These are phyloP conservation scores for Rosa multiflora DNA, from an alignment of 306 rosid genomes.

Conservation along the genomic window DNA sequence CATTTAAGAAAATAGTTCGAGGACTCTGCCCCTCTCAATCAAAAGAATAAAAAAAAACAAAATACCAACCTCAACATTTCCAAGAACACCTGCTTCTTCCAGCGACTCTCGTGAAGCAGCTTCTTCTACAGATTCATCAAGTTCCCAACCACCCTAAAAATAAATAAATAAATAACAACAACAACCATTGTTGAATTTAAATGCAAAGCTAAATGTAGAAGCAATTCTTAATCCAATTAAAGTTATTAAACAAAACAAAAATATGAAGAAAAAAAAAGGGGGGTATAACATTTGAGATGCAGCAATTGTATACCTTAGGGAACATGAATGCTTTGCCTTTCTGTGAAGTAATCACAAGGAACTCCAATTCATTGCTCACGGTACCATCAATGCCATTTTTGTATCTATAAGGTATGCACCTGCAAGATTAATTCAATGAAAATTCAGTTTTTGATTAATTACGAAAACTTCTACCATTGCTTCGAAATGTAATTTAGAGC, in stretches of 20 bases:
- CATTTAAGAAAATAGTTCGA: background rate
- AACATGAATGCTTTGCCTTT: constrained; percentile 77
- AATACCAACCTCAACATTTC: constrained; percentile 67
- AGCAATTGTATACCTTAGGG: constrained; percentile 60
- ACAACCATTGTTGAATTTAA: too few species aligned
- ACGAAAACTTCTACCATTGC: background rate
- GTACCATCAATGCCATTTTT: constrained; percentile 47
- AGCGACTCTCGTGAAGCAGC: constrained; percentile 92
- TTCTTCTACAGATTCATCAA: constrained; percentile 89
- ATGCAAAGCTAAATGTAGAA: background rate
- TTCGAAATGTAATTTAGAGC: background rate
- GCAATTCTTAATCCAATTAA: background rate
- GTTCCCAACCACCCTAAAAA: constrained; percentile 92
- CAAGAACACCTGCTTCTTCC: constrained; percentile 94
- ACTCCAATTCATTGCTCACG: constrained; percentile 56
- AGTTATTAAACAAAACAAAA: background rate
- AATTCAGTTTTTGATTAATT: background rate
- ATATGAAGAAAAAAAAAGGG: background rate
- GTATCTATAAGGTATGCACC: constrained; percentile 91
- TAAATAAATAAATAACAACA: background rate
- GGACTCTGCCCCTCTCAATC: background rate
- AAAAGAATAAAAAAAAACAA: background rate
- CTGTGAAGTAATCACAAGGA: constrained; percentile 85
- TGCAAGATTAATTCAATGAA: constrained; percentile 33
- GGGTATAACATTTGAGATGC: background rate